Base-by-base conservation (phyloP, 441 rosid genomes). In the Pelargonium citronellum region DNA sequence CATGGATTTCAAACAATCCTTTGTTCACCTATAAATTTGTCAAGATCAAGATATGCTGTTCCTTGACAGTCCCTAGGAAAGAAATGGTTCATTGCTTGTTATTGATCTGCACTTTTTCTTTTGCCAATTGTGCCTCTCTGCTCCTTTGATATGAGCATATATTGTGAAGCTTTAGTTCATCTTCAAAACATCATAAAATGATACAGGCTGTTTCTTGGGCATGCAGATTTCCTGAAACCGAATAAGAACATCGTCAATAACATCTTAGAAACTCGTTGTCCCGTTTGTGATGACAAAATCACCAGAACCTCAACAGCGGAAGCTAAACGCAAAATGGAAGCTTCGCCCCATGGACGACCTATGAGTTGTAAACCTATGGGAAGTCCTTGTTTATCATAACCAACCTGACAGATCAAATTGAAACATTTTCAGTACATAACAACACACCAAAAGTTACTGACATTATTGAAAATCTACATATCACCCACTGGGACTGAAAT, bases 271-370 rank as follows among this genome's bases (percentile, higher is more conserved):
- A 22, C 24, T 22, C 24, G 24, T 22, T 22, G 53, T 47, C 53
- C 10, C 53, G 10, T 47, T 9, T 8, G 12, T 47, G n/a, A 47
- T 11, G 3, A 11, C 5, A 49, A 49, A 49, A n/a, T 41, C 65
- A 46, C 9, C 65, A 15, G 47, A 73, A 90, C 97, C 95, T 87
- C 95, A 9, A 90, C 71, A 20, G 91, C 92, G 71, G 86, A 79
- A 73, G 96, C 93, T 69, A 92, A 78, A 66, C 78, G 87, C 64
- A 92, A 75, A 66, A 90, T 63, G 39, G 95, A 82, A 69, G 95
- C 96, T 79, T 92, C 97, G 2, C 84, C 89, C 96, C 96, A 90
- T 49, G 96, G 96, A 11, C 85, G 84, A 44, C 96, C 90, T 39
- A 90, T 87, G 63, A 88, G 80, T 69, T 92, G 96, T 75, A 92